Base-by-base conservation (phyloP, 495 filamentous ascomycete genomes). In the Penicillium canariense region DNA sequence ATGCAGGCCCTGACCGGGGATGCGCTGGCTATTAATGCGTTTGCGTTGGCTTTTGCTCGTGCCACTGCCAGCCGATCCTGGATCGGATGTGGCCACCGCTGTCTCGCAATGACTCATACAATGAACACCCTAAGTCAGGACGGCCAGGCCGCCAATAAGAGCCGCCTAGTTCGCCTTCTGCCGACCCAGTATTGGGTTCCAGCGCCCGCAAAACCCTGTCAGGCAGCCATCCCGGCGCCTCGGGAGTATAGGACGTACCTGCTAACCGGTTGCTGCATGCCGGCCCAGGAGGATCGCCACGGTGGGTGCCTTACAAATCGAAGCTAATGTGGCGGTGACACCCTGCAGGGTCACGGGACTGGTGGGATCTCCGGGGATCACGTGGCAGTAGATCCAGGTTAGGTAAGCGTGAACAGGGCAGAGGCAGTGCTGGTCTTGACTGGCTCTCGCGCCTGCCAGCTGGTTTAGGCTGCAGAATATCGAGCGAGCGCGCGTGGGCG, bases 11-110 rank as follows among this genome's bases (percentile, higher is more conserved):
- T n/a, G 25, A n/a, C 43, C 43, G 5, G 17, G 49, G 44, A 51
- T 52, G 49, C 17, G 49, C 32, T 52, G 49, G 27, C 48, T 52
- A 43, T 50, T 52, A 23, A 52, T 46, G 26, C 43, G 26, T 46
- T 12, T 46, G 26, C 25, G 12, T 46, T 46, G 43, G 25, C 20
- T 12, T 4, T 28, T 17, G n/a, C 25, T 45, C 23, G 10, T n/a
- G 22, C 25, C 42, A 26, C 25, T n/a, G n/a, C 6, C 42, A 26
- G 42, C 12, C 14, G 10, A 30, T 18, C 42, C 14, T 45, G 25
- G 26, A 15, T 28, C 1, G 20, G 17, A 14, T 18, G 23, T 46
- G 43, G 43, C 43, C 43, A 46, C 43, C 22, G 30, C 42, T 44
- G 42, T 26, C 14, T 17, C 42, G 12, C 2, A 42, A 42, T 46